These are phyloP conservation scores for Pinus albicaulis DNA, from an alignment of 75 land plant genomes.

Conservation along the genomic window DNA sequence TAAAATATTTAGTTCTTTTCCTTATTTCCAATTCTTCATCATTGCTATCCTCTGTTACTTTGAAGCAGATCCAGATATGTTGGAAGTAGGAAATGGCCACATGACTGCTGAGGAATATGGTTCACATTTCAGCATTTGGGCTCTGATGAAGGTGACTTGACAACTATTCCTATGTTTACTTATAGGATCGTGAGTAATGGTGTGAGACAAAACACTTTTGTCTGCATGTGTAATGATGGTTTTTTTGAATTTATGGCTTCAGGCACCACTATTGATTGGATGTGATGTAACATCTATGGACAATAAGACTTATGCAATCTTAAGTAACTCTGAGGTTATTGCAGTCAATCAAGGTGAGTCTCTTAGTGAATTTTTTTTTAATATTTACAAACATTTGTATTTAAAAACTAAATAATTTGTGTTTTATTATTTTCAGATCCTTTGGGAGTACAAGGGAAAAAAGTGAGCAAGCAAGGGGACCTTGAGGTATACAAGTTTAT, in stretches of 20 bases:
- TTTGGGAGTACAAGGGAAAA: slow-evolving; percentile 83
- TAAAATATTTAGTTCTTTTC: too few relatives aligned
- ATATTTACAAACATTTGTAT: too few relatives aligned
- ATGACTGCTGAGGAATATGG: slow-evolving; percentile 80
- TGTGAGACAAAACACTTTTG: too few relatives aligned
- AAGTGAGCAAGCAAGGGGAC: slow-evolving; percentile 40
- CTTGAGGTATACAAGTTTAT: slow-evolving; percentile 36
- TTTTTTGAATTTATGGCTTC: not conserved
- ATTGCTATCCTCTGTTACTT: not conserved
- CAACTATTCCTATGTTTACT: too few relatives aligned
- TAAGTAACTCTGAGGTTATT: slow-evolving; percentile 42
- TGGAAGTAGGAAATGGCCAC: slow-evolving; percentile 86
- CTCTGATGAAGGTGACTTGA: slow-evolving; percentile 70
- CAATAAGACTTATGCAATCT: slow-evolving; percentile 19
- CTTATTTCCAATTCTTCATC: too few relatives aligned
- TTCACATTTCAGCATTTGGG: slow-evolving; percentile 91
- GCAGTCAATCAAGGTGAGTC: slow-evolving; percentile 47
- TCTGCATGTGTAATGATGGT: too few relatives aligned
- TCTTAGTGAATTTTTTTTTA: too few relatives aligned
- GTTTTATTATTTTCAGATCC: slow-evolving; percentile 22
- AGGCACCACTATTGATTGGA: slow-evolving; percentile 51
- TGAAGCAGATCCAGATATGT: slow-evolving; percentile 88
- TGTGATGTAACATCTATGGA: slow-evolving; percentile 38
- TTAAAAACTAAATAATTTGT: too few relatives aligned
- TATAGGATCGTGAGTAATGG: too few relatives aligned